These are phyloP conservation scores for Ailanthus altissimus DNA, from an alignment of 345 rosid species.

Conservation along the genomic window DNA sequence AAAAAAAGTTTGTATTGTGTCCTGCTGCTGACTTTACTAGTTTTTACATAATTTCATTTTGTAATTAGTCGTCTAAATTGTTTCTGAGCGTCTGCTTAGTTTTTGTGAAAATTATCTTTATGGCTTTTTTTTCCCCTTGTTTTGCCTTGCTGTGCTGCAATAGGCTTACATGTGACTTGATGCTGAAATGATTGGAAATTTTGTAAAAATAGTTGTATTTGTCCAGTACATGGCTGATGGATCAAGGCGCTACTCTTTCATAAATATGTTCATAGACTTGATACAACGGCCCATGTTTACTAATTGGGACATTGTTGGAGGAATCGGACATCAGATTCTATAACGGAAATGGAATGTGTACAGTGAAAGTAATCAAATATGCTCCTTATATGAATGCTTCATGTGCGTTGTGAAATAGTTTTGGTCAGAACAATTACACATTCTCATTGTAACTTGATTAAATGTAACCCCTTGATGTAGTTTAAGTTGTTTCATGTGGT, in stretches of 20 bases:
- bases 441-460: not conserved
- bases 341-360: not conserved
- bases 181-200: not conserved
- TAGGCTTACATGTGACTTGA: not conserved
- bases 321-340: not conserved
- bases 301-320: not conserved
- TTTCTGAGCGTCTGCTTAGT: not conserved
- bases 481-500: not conserved
- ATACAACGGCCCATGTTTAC: not conserved
- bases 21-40: not conserved
- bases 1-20: not conserved
- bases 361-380: not conserved
- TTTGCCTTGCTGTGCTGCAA: not conserved
- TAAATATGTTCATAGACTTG: not conserved
- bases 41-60: not conserved
- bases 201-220: not conserved
- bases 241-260: not conserved
- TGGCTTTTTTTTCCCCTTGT: not conserved
- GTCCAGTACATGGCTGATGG: constrained; percentile 1
- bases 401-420: not conserved
- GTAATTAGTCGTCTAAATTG: not conserved
- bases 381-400: not conserved
- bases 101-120: not conserved
- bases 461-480: not conserved
- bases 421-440: not conserved